A percentile compares a stretch with the other conserved stretches of the same genome.
phyloP scores from a whole-genome alignment of 805 yeast genomes.

The Kodamaea restingae region DNA sequence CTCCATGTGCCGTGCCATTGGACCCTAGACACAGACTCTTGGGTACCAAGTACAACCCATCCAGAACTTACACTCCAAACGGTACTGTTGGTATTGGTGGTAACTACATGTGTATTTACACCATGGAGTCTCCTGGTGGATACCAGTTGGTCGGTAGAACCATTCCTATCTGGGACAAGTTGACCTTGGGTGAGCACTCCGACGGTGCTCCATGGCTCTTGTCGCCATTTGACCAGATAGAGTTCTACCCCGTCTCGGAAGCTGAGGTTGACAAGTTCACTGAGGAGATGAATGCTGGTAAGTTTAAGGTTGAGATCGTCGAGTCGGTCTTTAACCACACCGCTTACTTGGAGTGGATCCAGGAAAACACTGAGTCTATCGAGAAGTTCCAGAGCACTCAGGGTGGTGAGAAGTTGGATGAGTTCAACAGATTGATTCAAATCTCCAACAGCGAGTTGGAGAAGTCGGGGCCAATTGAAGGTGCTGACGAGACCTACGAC shows the following conservation, averaged over 20 bases:
- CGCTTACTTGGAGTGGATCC: slow-evolving; percentile 74
- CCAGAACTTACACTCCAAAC: slow-evolving; percentile 92
- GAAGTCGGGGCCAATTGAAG: slow-evolving; percentile 42
- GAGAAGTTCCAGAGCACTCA: slow-evolving; percentile 62
- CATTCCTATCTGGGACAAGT: slow-evolving; percentile 96
- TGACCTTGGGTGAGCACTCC: slow-evolving; percentile 65
- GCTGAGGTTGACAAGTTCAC: slow-evolving; percentile 68
- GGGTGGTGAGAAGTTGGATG: slow-evolving; percentile 78
- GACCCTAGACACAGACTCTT: slow-evolving; percentile 93
- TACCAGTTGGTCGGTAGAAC: slow-evolving; percentile 96
- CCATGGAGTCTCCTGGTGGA: slow-evolving; percentile 98
- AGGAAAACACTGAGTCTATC: slow-evolving; percentile 68
- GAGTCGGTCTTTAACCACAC: slow-evolving; percentile 81
- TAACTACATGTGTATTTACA: slow-evolving; percentile 97
- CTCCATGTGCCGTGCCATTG: slow-evolving; percentile 97
- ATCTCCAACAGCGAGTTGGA: slow-evolving; percentile 72
- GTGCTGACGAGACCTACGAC: slow-evolving; percentile 54
- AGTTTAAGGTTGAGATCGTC: slow-evolving; percentile 67
- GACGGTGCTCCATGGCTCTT: slow-evolving; percentile 78
- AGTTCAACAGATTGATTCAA: slow-evolving; percentile 80
- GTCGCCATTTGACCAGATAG: slow-evolving; percentile 89
- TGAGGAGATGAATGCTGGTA: slow-evolving; percentile 77
- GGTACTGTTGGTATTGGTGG: slow-evolving; percentile 99
- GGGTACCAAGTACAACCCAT: slow-evolving; percentile 94
- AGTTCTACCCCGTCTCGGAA: slow-evolving; percentile 88